Evolutionary conservation across 306 rosid species (phyloP), one percentile per base, ranked within the genome.

Genomic region (Quercus cerris): DNA sequence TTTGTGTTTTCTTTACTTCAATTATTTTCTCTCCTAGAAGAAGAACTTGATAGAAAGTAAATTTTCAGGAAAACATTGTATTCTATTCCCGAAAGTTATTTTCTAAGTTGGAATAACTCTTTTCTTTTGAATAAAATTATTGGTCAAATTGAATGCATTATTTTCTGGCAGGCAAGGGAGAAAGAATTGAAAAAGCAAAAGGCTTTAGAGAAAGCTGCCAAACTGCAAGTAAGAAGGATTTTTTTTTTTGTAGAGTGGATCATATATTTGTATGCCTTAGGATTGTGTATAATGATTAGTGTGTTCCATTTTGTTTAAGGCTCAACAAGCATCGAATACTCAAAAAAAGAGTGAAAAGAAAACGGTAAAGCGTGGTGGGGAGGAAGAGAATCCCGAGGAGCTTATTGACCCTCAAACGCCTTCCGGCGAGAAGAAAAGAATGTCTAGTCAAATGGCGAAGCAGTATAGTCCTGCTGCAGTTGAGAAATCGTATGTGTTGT

Each of bases 161-260:
- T 23, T 76, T 71, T 67, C 19, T 81, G 87, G 81, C 84, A 93
- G 99, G 99, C 98, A 9, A 91, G 94, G 71, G 99, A 93, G 90
- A 95, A 95, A 67, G 96, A 90, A 87, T 76, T 95, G 90, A 95
- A 93, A 71, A 91, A 84, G 86, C 88, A 90, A 77, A 95, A 95
- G 33, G 91, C 90, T 61, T 79, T 79, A 0, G 97, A 93, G 86
- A 91, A 93, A 81, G 94, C 95, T 77, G 92, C 90, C 14, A 90
- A 88, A 85, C 77, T 83, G 30, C 93, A 92, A 97, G 98, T 94
- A 71, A 80, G 9, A 8, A 14, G 27, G 18, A 19, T 6, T 8
- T 2, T 8, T 41, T 38, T 38, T 38, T 38, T 38, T 1, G 54
- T 75, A 51, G 27, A 33, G 66, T 69, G 56, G 68, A 54, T 57